Evolutionary conservation across 495 filamentous ascomycete species (phyloP).

Genomic region (Podospora sp.): DNA sequence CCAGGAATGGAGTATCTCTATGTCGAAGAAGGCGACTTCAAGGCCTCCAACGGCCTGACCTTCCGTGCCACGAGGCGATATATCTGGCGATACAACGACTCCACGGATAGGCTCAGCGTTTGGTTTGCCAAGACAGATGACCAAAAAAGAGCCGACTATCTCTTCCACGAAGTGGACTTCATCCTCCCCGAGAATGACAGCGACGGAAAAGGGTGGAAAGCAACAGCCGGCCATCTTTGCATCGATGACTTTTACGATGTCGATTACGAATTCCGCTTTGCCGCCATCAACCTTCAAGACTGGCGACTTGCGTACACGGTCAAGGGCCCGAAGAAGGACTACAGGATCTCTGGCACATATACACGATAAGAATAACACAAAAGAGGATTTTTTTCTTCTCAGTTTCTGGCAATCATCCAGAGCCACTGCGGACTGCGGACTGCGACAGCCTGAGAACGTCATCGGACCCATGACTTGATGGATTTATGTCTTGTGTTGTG

Average conservation of each 20-base stretch:
- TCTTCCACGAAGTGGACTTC: constrained; percentile 64
- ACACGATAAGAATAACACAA: constrained; percentile 24
- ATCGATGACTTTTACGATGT: constrained; percentile 66
- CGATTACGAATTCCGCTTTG: constrained; percentile 61
- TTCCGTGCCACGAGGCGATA: constrained; percentile 57
- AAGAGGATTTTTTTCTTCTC: not conserved
- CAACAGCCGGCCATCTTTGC: constrained; percentile 64
- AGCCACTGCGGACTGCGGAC: not conserved
- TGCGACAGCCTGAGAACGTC: too few relatives aligned
- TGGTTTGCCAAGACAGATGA: constrained; percentile 69
- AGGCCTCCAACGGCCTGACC: constrained; percentile 46
- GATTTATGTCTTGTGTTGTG: too few relatives aligned
- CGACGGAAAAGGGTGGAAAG: constrained; percentile 51
- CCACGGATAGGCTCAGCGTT: constrained; percentile 57
- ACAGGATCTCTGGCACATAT: constrained; percentile 58
- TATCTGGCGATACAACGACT: constrained; percentile 61
- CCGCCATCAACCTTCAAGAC: constrained; percentile 50
- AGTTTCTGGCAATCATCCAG: not conserved
- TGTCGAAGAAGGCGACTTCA: constrained; percentile 63
- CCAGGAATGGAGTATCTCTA: constrained; percentile 66
- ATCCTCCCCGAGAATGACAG: constrained; percentile 22
- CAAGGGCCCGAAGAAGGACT: constrained; percentile 70
- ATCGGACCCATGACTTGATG: too few relatives aligned
- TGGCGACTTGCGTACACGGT: constrained; percentile 65
- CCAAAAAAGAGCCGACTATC: constrained; percentile 59